These are phyloP conservation scores for Aspergillus japonicus DNA, from an alignment of 2,329 filamentous ascomycete genomes.

Conservation along the genomic window DNA sequence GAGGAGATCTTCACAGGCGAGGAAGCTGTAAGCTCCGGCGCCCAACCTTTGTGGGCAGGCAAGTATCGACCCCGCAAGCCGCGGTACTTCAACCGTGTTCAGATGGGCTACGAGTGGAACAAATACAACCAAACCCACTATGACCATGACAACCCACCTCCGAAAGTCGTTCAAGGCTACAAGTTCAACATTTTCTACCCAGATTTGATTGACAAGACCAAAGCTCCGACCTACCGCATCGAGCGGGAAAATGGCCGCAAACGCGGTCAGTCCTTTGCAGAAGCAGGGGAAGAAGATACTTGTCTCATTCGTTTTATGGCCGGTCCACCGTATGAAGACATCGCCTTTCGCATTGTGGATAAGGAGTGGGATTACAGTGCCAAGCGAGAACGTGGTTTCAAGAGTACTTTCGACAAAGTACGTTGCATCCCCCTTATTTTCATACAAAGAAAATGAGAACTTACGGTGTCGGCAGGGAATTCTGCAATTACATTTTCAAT, in stretches of 20 bases:
- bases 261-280: conserved; percentile 86
- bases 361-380: conserved; percentile 99
- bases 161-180: conserved; percentile 97
- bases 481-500: conserved; percentile 94
- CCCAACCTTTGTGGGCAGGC: conserved; percentile 73
- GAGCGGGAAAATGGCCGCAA: conserved; percentile 88
- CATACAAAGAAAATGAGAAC: neutral
- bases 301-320: conserved; percentile 95
- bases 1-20: conserved; percentile 95
- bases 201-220: conserved; percentile 90
- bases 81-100: conserved; percentile 94
- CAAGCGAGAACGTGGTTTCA: conserved; percentile 91
- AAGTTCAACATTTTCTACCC: conserved; percentile 99
- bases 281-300: conserved; percentile 93
- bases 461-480: conserved; percentile 66
- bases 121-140: conserved; percentile 99
- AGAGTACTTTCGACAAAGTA: conserved; percentile 96
- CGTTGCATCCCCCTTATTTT: conserved; percentile 23
- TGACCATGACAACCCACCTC: conserved; percentile 95
- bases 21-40: conserved; percentile 67
- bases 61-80: conserved; percentile 90
- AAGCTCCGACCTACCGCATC: conserved; percentile 93
- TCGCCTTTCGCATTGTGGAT: conserved; percentile 95
- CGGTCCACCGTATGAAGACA: conserved; percentile 92
- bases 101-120: conserved; percentile 99